A percentile compares a stretch with the other conserved stretches of the same genome.
phyloP scores from a whole-genome alignment of 1,284 basidiomycete genomes.

The Pisolithus thermaeus region DNA sequence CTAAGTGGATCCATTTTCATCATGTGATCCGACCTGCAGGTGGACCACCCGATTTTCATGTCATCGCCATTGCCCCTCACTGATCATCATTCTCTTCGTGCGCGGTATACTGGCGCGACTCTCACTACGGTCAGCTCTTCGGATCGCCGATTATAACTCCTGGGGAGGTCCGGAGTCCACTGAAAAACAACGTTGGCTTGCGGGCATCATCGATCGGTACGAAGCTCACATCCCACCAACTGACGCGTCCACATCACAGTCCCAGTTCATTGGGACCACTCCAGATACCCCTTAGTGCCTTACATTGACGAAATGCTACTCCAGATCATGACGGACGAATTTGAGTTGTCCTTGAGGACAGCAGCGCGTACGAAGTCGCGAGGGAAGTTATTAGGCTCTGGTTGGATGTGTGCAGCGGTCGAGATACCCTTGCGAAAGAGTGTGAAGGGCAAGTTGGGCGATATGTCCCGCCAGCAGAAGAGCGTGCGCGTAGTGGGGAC shows the following conservation, averaged over 20 bases:
- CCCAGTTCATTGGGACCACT: neutral
- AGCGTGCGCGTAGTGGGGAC: conserved; percentile 35
- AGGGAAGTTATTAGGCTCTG: conserved; percentile 66
- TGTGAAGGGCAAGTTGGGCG: conserved; percentile 63
- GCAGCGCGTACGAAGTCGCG: conserved; percentile 65
- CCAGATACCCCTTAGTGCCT: conserved; percentile 50
- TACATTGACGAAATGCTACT: conserved; percentile 76
- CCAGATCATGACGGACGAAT: conserved; percentile 82
- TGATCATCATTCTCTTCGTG: conserved; percentile 65
- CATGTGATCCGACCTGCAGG: no score
- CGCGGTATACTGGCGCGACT: conserved; percentile 78
- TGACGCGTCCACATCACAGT: neutral
- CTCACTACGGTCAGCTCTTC: conserved; percentile 75
- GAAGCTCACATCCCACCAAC: conserved; percentile 39
- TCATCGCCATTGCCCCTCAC: conserved; percentile 26
- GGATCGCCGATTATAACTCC: conserved; percentile 72
- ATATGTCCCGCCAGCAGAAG: conserved; percentile 46
- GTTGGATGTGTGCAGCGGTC: conserved; percentile 38
- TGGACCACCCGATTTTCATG: neutral
- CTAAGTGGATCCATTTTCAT: no score
- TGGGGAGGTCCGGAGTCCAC: conserved; percentile 77
- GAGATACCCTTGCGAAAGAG: conserved; percentile 40
- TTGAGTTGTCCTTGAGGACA: conserved; percentile 80
- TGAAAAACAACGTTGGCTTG: conserved; percentile 74
- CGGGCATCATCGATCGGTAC: conserved; percentile 76